These are phyloP conservation scores for Nephelium lappaceum DNA, from an alignment of 345 rosid species.

Conservation along the genomic window DNA sequence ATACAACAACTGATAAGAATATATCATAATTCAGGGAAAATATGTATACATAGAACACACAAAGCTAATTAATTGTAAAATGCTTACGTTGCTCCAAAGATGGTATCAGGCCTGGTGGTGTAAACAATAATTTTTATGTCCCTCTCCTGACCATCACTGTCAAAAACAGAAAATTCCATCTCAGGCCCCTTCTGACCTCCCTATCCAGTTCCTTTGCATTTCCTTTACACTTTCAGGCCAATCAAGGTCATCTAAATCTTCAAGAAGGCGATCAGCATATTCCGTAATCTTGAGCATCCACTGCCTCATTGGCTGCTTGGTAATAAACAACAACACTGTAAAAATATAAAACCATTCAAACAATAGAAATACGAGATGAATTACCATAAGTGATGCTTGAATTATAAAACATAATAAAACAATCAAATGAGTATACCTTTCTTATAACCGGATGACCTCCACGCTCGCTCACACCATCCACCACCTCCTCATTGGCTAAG, in stretches of 20 bases:
- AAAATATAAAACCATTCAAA: slow-evolving; percentile 70
- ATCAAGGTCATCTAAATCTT: slow-evolving; percentile 88
- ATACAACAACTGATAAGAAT: slow-evolving; percentile 18
- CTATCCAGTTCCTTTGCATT: slow-evolving; percentile 97
- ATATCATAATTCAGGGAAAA: slow-evolving; percentile 23
- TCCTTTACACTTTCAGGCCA: slow-evolving; percentile 96
- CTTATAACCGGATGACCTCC: slow-evolving; percentile 95
- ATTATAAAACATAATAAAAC: slow-evolving; percentile 2
- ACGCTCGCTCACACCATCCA: slow-evolving; percentile 97
- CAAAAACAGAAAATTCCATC: slow-evolving; percentile 62
- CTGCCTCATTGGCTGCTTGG: slow-evolving; percentile 99
- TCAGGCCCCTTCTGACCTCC: slow-evolving; percentile 94
- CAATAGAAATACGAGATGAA: slow-evolving; percentile 36
- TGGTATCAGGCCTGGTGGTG: slow-evolving; percentile 89
- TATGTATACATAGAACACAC: neutral
- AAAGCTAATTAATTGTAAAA: slow-evolving; percentile 15
- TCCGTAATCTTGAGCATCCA: slow-evolving; percentile 98
- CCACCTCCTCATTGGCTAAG: slow-evolving; percentile 97
- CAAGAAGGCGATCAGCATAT: slow-evolving; percentile 88
- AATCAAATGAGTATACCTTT: slow-evolving; percentile 56
- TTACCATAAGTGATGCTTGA: slow-evolving; percentile 13
- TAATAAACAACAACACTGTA: slow-evolving; percentile 95
- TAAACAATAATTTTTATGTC: slow-evolving; percentile 64
- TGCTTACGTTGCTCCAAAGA: slow-evolving; percentile 90
- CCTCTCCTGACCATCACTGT: slow-evolving; percentile 52